A percentile compares a stretch with the other conserved stretches of the same genome.
phyloP scores from a whole-genome alignment of 148 eudicot genomes.

The Chenopodium berlandieri region DNA sequence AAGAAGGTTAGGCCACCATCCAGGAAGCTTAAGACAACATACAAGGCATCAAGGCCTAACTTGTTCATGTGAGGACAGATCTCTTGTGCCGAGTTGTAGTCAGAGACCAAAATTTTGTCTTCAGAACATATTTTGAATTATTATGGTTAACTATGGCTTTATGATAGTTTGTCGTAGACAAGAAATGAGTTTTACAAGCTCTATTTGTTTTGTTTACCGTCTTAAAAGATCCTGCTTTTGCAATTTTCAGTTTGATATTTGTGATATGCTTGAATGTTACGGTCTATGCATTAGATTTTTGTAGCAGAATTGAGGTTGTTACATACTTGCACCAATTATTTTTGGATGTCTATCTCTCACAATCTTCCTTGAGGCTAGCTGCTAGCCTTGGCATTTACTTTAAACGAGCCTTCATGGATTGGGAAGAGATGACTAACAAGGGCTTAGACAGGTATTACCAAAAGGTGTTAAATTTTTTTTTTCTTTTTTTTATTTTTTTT shows the following conservation, averaged over 20 bases:
- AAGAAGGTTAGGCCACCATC: constrained; percentile 77
- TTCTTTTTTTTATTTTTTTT: no score
- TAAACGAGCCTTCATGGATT: no score
- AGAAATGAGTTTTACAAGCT: not conserved
- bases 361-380: no score
- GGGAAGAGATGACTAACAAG: no score
- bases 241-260: not conserved
- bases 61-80: constrained; percentile 55
- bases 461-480: no score
- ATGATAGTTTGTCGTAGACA: not conserved
- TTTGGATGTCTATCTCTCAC: not conserved
- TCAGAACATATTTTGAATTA: constrained; percentile 14
- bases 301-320: not conserved
- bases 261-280: not conserved
- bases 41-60: constrained; percentile 82
- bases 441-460: no score
- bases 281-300: not conserved
- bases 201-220: not conserved
- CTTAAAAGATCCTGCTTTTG: not conserved
- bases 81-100: not conserved
- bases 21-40: constrained; percentile 87
- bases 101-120: not conserved
- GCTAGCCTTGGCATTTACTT: no score
- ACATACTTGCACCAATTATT: not conserved
- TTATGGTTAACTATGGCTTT: constrained; percentile 5